A percentile compares a stretch with the other conserved stretches of the same genome.
These are phyloP conservation scores for Craterostigma plantagineum DNA, from an alignment of 257 asterid species.

Conservation along the genomic window DNA sequence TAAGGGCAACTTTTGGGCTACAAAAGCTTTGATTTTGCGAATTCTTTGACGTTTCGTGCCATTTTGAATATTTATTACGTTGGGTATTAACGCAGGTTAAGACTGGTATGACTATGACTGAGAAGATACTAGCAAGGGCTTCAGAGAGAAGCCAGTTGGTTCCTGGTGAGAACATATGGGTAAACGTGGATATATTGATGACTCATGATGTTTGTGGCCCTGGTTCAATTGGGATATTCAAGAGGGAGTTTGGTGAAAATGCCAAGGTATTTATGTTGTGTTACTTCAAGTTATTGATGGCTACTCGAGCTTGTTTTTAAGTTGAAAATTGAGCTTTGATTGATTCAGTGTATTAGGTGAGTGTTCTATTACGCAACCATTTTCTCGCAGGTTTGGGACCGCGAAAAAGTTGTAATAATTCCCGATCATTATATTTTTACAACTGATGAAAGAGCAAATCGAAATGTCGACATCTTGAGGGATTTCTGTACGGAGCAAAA, in stretches of 20 bases:
- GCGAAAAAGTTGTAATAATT: slow-evolving; percentile 73
- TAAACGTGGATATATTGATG: slow-evolving; percentile 77
- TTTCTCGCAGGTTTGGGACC: slow-evolving; percentile 65
- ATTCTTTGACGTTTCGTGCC: too few relatives aligned
- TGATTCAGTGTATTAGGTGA: too few relatives aligned
- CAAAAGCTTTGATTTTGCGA: slow-evolving; percentile 4
- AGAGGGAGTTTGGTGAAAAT: slow-evolving; percentile 74
- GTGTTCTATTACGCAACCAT: background rate
- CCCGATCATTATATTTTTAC: slow-evolving; percentile 96
- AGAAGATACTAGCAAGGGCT: slow-evolving; percentile 73
- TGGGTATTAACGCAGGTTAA: slow-evolving; percentile 38
- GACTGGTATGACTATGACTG: slow-evolving; percentile 85
- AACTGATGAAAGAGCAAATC: slow-evolving; percentile 84
- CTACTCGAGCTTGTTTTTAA: too few relatives aligned
- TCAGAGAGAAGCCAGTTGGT: slow-evolving; percentile 54
- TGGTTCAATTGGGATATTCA: slow-evolving; percentile 63
- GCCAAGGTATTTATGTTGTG: slow-evolving; percentile 74
- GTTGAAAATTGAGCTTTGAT: too few relatives aligned
- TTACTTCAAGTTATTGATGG: too few relatives aligned
- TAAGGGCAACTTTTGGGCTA: slow-evolving; percentile 9
- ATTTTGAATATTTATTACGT: slow-evolving; percentile 10
- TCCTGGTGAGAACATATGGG: slow-evolving; percentile 96
- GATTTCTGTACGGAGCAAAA: slow-evolving; percentile 80
- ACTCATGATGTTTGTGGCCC: slow-evolving; percentile 95
- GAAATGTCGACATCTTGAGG: slow-evolving; percentile 88